These are phyloP conservation scores for Teratosphaeria viscida DNA, from an alignment of 2,329 filamentous ascomycete species.

Conservation along the genomic window DNA sequence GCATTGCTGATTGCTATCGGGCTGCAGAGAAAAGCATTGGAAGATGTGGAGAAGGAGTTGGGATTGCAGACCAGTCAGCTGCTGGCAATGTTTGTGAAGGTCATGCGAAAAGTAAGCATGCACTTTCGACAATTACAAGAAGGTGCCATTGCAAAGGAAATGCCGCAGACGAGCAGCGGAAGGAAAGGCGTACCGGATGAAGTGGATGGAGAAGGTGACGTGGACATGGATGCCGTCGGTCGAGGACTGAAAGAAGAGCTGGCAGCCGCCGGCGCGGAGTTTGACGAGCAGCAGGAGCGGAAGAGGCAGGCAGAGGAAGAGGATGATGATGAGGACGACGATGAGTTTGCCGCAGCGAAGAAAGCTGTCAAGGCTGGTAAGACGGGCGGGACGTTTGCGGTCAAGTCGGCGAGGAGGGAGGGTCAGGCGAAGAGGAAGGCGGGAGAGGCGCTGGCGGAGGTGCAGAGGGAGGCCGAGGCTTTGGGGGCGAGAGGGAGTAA, in stretches of 20 bases:
- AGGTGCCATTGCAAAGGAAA: constrained; percentile 46
- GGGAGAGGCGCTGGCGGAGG: constrained; percentile 26
- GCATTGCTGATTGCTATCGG: constrained; percentile 83
- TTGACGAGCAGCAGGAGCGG: constrained; percentile 47
- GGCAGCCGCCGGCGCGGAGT: constrained; percentile 70
- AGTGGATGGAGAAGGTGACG: constrained; percentile 39
- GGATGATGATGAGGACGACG: constrained; percentile 81
- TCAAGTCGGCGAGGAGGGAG: constrained; percentile 32
- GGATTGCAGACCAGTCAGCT: constrained; percentile 65
- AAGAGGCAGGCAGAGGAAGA: constrained; percentile 82
- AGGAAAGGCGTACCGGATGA: constrained; percentile 11
- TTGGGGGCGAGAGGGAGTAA: constrained; percentile 22
- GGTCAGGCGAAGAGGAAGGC: constrained; percentile 25
- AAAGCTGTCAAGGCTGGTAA: constrained; percentile 39
- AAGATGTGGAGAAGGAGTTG: constrained; percentile 69
- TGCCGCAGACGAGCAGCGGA: constrained; percentile 30
- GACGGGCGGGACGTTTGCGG: constrained; percentile 57
- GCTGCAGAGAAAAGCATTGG: constrained; percentile 79
- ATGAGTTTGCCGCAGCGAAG: constrained; percentile 68
- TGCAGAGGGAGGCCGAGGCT: constrained; percentile 25
- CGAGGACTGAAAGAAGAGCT: constrained; percentile 69
- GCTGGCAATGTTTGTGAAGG: constrained; percentile 95
- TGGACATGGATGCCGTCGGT: constrained; percentile 33
- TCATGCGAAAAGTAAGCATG: constrained; percentile 73
- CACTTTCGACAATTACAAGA: constrained; percentile 69